These are phyloP conservation scores for Volvariella volvacea DNA, from an alignment of 1,284 basidiomycete genomes.

Conservation along the genomic window DNA sequence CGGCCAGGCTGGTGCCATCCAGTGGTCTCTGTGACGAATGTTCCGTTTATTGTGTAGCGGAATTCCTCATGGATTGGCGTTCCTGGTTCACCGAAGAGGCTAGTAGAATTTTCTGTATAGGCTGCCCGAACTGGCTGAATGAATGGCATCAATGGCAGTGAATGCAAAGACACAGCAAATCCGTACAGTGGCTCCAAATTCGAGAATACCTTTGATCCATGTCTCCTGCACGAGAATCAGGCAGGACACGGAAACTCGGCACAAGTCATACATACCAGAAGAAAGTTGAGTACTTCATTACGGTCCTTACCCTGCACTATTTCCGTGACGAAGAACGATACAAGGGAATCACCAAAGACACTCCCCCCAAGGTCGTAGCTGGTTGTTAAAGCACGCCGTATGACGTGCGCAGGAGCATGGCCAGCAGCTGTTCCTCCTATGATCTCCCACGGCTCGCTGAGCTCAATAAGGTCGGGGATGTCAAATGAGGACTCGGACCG, in stretches of 20 bases:
- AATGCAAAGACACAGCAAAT: not conserved
- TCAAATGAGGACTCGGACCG: constrained; percentile 11
- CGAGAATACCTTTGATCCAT: no score
- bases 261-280: constrained; percentile 13
- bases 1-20: constrained; percentile 12
- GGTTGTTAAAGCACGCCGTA: constrained; percentile 11
- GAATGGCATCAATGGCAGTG: not conserved
- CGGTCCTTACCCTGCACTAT: constrained; percentile 6
- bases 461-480: constrained; percentile 12
- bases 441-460: constrained; percentile 7
- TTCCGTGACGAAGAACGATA: constrained; percentile 6
- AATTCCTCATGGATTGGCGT: constrained; percentile 10
- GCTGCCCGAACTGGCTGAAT: constrained; percentile 12
- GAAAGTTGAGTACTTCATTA: no score
- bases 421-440: constrained; percentile 12
- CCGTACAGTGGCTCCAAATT: constrained; percentile 15
- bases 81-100: constrained; percentile 7
- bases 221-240: no score
- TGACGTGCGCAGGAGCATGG: constrained; percentile 10
- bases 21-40: constrained; percentile 11
- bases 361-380: constrained; percentile 12
- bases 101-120: constrained; percentile 12
- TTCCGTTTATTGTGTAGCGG: constrained; percentile 10
- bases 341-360: constrained; percentile 12
- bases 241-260: no score